Base-by-base conservation (phyloP, 2,329 filamentous ascomycete genomes). In the Elsinoe ampelina region DNA sequence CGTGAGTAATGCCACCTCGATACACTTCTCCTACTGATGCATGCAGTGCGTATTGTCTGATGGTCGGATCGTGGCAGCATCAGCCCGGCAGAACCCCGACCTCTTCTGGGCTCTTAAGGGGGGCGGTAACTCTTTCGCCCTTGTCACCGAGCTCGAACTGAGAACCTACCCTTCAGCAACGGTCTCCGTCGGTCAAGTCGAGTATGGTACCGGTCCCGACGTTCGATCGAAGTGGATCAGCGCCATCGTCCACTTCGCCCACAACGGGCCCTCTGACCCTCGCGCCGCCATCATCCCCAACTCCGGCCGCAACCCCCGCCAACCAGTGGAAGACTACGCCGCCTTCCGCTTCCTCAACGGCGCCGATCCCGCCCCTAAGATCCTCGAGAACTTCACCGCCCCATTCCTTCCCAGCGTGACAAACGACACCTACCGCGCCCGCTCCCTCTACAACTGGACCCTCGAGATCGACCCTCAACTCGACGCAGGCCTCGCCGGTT, bases 41-140 rank as follows among this genome's bases (percentile, higher is more conserved):
- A 7, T 12, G 2, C 6, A 51, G 32, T 22, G 26, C 15, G 54
- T 55, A 5, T 38, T 55, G 12, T 17, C 54, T 13, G 36, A 30
- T 22, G 51, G 51, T 17, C n/a, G 32, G 11, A 42, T 54, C 20
- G 51, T 54, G 20, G 41, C 51, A 10, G 51, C 51, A 20, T 39
- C 32, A 6, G n/a, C 51, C 7, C 56, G 54, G 11, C 48, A 60
- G 15, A 60, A 64, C 55, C 38, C 60, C 3, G 65, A 67, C 43
- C 59, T 67, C 20, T 66, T 64, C 60, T 67, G 62, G 58, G 65
- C 64, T 17, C 57, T 67, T n/a, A 59, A 58, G 43, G 64, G 65
- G 10, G 65, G 63, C 8, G 63, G 60, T 4, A 61, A 58, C 54
- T 61, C 58, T 5, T 66, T 66, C 36, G 64, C 61, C 12, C 62